Percentiles rank a stretch among this genome's conserved stretches.
Conservation (phyloP, 495 filamentous ascomycete species). For the Aspergillus biplanus region DNA sequence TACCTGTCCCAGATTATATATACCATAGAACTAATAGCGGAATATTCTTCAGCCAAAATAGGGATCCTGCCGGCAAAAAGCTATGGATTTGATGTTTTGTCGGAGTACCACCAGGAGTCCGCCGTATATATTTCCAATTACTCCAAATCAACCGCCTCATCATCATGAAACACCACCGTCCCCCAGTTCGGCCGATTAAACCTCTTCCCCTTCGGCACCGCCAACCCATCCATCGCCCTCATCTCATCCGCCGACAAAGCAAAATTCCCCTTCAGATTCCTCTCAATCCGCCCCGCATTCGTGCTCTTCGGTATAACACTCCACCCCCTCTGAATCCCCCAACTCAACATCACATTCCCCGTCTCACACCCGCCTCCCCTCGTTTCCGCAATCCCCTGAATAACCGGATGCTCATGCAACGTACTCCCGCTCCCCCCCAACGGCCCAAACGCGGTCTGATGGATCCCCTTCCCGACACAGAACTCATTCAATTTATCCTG, state of each 20-base stretch:
- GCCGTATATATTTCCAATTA: neutral
- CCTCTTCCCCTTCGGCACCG: conserved; percentile 26
- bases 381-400: conserved; percentile 53
- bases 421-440: conserved; percentile 54
- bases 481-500: conserved; percentile 58
- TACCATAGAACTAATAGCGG: too few relatives aligned
- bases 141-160: conserved; percentile 19
- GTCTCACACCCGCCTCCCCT: conserved; percentile 52
- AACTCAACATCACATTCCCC: conserved; percentile 61
- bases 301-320: conserved; percentile 65
- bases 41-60: too few relatives aligned
- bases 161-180: conserved; percentile 33
- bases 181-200: conserved; percentile 38
- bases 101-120: neutral
- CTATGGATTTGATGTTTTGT: too few relatives aligned
- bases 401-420: conserved; percentile 58
- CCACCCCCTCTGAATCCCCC: conserved; percentile 62
- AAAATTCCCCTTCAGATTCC: conserved; percentile 58
- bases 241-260: conserved; percentile 52
- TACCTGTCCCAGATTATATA: neutral
- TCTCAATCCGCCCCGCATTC: conserved; percentile 48
- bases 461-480: conserved; percentile 56
- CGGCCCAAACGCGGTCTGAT: conserved; percentile 66
- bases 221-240: conserved; percentile 51
- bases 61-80: too few relatives aligned